Conservation (phyloP, 2,329 filamentous ascomycete species). For the Fusarium udum region DNA sequence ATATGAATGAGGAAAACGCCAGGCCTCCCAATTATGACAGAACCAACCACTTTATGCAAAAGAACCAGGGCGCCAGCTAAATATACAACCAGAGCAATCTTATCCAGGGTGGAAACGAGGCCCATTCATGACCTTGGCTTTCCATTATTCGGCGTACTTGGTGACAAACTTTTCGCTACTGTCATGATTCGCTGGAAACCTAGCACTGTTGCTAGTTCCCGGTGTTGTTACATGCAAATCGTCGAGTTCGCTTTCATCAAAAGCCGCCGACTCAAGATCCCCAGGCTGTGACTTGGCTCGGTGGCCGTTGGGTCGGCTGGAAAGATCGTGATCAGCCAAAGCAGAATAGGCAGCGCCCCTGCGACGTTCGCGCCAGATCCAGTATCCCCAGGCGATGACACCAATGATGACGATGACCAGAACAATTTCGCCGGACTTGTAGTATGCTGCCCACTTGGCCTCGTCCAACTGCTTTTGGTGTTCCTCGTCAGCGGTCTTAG, state of each 20-base stretch:
- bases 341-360: slow-evolving; percentile 65
- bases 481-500: slow-evolving; percentile 63
- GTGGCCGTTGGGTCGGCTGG: slow-evolving; percentile 56
- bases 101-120: background rate
- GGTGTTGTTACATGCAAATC: slow-evolving; percentile 65
- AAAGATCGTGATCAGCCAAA: slow-evolving; percentile 52
- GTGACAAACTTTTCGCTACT: slow-evolving; percentile 51
- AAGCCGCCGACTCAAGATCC: slow-evolving; percentile 71
- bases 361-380: slow-evolving; percentile 70
- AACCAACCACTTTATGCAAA: slow-evolving; percentile 28
- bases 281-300: slow-evolving; percentile 56
- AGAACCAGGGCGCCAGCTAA: slow-evolving; percentile 26
- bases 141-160: slow-evolving; percentile 29
- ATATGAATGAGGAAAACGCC: slow-evolving; percentile 30
- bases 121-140: background rate
- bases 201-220: slow-evolving; percentile 52
- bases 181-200: slow-evolving; percentile 66
- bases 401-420: slow-evolving; percentile 82
- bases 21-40: slow-evolving; percentile 25
- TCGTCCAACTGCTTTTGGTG: slow-evolving; percentile 77
- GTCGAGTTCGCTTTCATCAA: slow-evolving; percentile 73
- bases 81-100: background rate
- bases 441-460: slow-evolving; percentile 89
- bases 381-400: slow-evolving; percentile 78
- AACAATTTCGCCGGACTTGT: slow-evolving; percentile 85